These are phyloP conservation scores for Trypanosoma theileri DNA, from an alignment of 208 protist species.

Conservation along the genomic window DNA sequence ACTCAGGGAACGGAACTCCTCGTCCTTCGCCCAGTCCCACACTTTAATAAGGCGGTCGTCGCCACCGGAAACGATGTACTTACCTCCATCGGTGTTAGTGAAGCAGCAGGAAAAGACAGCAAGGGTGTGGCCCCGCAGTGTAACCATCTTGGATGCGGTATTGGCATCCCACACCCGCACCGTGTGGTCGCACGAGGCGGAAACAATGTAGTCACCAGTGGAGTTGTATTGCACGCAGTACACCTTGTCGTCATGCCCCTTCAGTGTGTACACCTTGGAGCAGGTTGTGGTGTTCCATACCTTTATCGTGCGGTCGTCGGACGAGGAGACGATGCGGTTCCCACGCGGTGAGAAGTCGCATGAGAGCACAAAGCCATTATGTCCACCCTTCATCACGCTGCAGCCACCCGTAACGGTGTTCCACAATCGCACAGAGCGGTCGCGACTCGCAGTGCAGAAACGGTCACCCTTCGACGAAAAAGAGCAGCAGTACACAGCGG, in stretches of 20 bases:
- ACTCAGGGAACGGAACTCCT: conserved; percentile 56
- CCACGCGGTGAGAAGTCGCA: conserved; percentile 88
- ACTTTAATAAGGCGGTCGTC: conserved; percentile 86
- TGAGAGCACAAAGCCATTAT: conserved; percentile 88
- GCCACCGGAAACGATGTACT: conserved; percentile 76
- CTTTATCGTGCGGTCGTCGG: conserved; percentile 77
- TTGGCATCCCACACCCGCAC: conserved; percentile 84
- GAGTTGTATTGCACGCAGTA: conserved; percentile 42
- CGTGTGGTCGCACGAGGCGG: conserved; percentile 75
- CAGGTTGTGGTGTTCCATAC: conserved; percentile 75
- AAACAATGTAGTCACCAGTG: conserved; percentile 46
- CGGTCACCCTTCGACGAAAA: conserved; percentile 74
- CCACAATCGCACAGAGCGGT: conserved; percentile 81
- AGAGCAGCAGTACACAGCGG: conserved; percentile 82
- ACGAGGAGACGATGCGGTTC: conserved; percentile 74
- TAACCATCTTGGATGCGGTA: conserved; percentile 51
- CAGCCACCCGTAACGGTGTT: conserved; percentile 55
- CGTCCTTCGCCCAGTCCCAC: conserved; percentile 74
- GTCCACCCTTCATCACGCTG: conserved; percentile 81
- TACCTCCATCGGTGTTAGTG: conserved; percentile 66
- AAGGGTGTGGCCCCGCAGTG: conserved; percentile 66
- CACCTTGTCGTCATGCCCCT: conserved; percentile 44
- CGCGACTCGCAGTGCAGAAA: conserved; percentile 78
- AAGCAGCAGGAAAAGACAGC: conserved; percentile 87
- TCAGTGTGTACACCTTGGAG: conserved; percentile 64